These are phyloP conservation scores for Helotiales sp. DNA, from an alignment of 2,329 filamentous ascomycete genomes.

Conservation along the genomic window DNA sequence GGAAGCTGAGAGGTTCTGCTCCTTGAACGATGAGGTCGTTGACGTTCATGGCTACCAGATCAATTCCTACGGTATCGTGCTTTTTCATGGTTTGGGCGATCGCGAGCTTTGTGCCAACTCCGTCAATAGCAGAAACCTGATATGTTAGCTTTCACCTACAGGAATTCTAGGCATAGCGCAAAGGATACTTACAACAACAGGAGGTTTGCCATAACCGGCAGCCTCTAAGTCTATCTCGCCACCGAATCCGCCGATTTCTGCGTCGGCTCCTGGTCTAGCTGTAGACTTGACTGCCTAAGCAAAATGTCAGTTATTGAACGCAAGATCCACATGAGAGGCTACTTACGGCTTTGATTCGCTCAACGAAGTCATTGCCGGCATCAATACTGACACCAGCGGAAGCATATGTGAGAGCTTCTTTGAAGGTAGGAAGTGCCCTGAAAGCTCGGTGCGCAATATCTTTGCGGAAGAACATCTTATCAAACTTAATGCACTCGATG, in stretches of 20 bases:
- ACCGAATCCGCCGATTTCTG: conserved; percentile 93
- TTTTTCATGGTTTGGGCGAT: conserved; percentile 88
- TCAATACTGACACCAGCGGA: conserved; percentile 93
- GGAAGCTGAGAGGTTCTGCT: conserved; percentile 91
- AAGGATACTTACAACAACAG: conserved; percentile 58
- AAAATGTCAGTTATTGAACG: not conserved
- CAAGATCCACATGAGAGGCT: not conserved
- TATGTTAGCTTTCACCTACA: not conserved
- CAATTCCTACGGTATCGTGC: conserved; percentile 93
- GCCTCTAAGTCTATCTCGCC: conserved; percentile 78
- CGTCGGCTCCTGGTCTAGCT: conserved; percentile 81
- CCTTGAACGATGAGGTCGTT: conserved; percentile 97
- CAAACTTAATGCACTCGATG: conserved; percentile 65
- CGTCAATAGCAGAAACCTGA: conserved; percentile 83
- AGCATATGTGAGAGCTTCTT: conserved; percentile 78
- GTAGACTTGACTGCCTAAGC: conserved; percentile 74
- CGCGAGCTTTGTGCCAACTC: conserved; percentile 95
- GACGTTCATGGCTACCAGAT: conserved; percentile 96
- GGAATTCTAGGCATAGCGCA: not conserved
- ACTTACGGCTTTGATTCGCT: conserved; percentile 73
- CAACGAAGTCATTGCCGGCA: conserved; percentile 87
- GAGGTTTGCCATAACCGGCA: conserved; percentile 72
- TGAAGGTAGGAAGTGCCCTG: conserved; percentile 40
- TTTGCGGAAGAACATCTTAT: conserved; percentile 62
- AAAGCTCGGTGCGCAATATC: conserved; percentile 85